Conservation (phyloP, 1,139 yeast genomes). For the Meyerozyma guilliermondii region DNA sequence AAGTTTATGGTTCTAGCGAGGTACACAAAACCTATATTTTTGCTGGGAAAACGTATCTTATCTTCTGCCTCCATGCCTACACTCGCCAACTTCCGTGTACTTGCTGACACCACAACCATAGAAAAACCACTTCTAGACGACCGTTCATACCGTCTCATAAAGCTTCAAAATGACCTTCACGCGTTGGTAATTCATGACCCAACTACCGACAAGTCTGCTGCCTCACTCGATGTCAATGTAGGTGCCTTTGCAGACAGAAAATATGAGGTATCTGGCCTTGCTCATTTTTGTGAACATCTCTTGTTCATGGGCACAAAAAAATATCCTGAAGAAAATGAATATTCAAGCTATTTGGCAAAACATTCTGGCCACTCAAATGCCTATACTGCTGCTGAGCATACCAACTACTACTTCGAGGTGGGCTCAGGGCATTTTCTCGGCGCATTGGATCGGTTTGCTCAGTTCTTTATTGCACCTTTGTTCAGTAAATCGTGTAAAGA, state of each 20-base stretch:
- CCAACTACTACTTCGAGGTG: slow-evolving; percentile 87
- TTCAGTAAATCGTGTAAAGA: slow-evolving; percentile 80
- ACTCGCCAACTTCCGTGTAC: slow-evolving; percentile 2
- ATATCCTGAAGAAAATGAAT: slow-evolving; percentile 89
- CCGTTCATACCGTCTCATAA: slow-evolving; percentile 63
- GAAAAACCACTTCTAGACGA: slow-evolving; percentile 71
- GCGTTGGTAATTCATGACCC: slow-evolving; percentile 81
- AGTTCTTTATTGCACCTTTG: slow-evolving; percentile 82
- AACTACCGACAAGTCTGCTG: slow-evolving; percentile 86
- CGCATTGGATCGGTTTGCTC: slow-evolving; percentile 88
- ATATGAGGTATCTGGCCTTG: slow-evolving; percentile 70
- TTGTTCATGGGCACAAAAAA: slow-evolving; percentile 95
- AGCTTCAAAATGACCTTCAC: slow-evolving; percentile 61
- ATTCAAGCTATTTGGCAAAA: slow-evolving; percentile 68
- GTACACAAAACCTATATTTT: too few species aligned
- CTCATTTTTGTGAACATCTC: slow-evolving; percentile 95
- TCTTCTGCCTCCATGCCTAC: background rate
- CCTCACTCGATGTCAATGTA: slow-evolving; percentile 86
- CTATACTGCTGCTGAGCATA: slow-evolving; percentile 82
- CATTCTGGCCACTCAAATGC: slow-evolving; percentile 72
- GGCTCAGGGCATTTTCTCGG: slow-evolving; percentile 73
- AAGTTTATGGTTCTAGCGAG: background rate
- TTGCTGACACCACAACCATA: slow-evolving; percentile 19
- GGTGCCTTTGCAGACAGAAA: slow-evolving; percentile 84
- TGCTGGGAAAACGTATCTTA: background rate